phyloP scores from a whole-genome alignment of 2,329 filamentous ascomycete species.

The Penicillium sp. region DNA sequence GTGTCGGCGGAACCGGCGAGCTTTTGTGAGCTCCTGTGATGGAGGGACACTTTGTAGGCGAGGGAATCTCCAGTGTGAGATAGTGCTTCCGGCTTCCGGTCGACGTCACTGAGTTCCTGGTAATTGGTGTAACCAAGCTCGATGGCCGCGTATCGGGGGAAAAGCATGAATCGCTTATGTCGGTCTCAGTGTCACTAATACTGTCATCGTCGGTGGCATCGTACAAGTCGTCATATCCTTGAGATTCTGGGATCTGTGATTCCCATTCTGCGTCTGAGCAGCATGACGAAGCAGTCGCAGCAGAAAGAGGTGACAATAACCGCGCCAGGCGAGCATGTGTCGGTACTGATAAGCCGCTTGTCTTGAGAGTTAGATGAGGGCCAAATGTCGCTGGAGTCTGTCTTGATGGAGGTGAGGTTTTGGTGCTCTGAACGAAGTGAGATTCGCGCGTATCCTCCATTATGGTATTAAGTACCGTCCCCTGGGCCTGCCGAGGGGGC shows the following conservation, averaged over 20 bases:
- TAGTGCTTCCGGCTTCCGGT: slow-evolving; percentile 52
- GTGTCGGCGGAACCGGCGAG: slow-evolving; percentile 50
- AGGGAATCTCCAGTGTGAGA: slow-evolving; percentile 62
- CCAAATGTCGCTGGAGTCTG: slow-evolving; percentile 13
- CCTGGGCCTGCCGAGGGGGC: slow-evolving; percentile 59
- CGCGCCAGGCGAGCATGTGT: slow-evolving; percentile 26
- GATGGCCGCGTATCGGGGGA: slow-evolving; percentile 54
- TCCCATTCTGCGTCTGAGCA: slow-evolving; percentile 61
- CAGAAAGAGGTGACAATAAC: slow-evolving; percentile 36
- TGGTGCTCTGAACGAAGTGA: slow-evolving; percentile 20
- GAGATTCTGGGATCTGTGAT: slow-evolving; percentile 70
- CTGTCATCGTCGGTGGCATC: slow-evolving; percentile 79
- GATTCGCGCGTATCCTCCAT: slow-evolving; percentile 55
- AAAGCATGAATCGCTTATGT: slow-evolving; percentile 50
- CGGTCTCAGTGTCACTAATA: slow-evolving; percentile 35
- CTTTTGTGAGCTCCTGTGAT: slow-evolving; percentile 56
- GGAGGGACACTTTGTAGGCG: slow-evolving; percentile 58
- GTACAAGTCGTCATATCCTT: slow-evolving; percentile 84
- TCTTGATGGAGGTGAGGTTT: slow-evolving; percentile 5
- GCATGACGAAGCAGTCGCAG: slow-evolving; percentile 35
- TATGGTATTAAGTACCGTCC: slow-evolving; percentile 64
- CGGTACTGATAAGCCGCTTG: slow-evolving; percentile 29
- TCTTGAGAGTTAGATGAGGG: slow-evolving; percentile 39
- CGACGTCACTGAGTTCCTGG: slow-evolving; percentile 39
- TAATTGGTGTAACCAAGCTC: slow-evolving; percentile 48